Evolutionary conservation across 2,329 filamentous ascomycete genomes (phyloP).

Genomic region (Fusarium miscanthi): DNA sequence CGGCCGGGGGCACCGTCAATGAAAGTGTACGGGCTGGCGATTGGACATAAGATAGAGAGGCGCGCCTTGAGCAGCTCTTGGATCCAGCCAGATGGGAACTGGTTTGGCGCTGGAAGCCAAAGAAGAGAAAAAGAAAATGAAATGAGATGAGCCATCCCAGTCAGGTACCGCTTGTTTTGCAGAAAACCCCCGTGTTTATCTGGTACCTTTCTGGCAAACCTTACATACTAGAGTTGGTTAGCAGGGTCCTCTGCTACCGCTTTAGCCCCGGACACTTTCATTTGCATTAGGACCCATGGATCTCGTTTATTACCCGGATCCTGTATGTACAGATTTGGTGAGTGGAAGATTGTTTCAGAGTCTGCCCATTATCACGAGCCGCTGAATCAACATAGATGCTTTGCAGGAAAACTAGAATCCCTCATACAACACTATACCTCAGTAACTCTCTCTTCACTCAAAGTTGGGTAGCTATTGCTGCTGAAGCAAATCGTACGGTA

Average conservation of each 20-base stretch:
- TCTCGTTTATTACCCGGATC: slow-evolving; percentile 14
- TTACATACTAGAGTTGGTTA: slow-evolving; percentile 24
- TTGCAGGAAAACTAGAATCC: not conserved
- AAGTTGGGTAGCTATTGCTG: not conserved
- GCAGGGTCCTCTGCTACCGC: slow-evolving; percentile 20
- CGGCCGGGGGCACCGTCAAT: slow-evolving; percentile 38
- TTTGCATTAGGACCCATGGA: slow-evolving; percentile 18
- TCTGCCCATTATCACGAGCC: not conserved
- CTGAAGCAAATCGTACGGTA: not conserved
- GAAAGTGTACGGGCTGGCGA: slow-evolving; percentile 11
- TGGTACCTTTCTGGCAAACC: slow-evolving; percentile 18
- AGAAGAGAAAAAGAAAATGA: slow-evolving; percentile 33
- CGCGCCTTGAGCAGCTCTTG: slow-evolving; percentile 20
- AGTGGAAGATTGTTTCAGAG: not conserved
- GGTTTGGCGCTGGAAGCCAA: slow-evolving; percentile 29
- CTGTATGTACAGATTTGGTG: not conserved
- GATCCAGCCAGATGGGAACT: slow-evolving; percentile 30
- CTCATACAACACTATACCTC: not conserved
- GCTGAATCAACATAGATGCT: not conserved
- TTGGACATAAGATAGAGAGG: slow-evolving; percentile 28
- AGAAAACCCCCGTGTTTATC: not conserved
- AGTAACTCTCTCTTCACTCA: not conserved
- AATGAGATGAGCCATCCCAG: slow-evolving; percentile 26
- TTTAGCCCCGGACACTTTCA: slow-evolving; percentile 28
- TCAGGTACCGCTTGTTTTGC: slow-evolving; percentile 20